A percentile compares a stretch with the other conserved stretches of the same genome.
phyloP scores from a whole-genome alignment of 2,329 filamentous ascomycete genomes.

The Trichoderma endophyticum region DNA sequence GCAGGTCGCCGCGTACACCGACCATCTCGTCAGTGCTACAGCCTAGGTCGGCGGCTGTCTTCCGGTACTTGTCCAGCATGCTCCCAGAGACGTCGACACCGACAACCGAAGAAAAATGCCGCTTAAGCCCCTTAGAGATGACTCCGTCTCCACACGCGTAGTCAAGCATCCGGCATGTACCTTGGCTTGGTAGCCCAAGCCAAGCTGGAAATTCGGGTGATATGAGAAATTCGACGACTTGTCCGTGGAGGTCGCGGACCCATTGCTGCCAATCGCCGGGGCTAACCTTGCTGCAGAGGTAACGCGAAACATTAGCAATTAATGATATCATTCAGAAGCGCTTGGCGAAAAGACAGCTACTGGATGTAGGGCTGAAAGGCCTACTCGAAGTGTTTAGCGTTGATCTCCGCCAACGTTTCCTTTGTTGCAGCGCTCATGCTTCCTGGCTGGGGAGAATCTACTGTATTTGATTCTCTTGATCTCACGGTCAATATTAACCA shows the following conservation, averaged over 20 bases:
- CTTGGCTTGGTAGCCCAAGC: background rate
- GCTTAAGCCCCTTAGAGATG: slow-evolving; percentile 26
- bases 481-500: too few species aligned
- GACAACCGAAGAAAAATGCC: slow-evolving; percentile 29
- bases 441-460: too few species aligned
- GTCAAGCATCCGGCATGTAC: background rate
- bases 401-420: too few species aligned
- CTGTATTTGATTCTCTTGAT: too few species aligned
- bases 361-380: too few species aligned
- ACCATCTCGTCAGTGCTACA: background rate
- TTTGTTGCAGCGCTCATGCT: too few species aligned
- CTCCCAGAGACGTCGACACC: slow-evolving; percentile 33
- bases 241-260: background rate
- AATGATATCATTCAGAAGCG: too few species aligned
- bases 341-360: too few species aligned
- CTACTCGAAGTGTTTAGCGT: too few species aligned
- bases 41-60: background rate
- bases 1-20: slow-evolving; percentile 23
- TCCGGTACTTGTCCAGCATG: slow-evolving; percentile 31
- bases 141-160: slow-evolving; percentile 24
- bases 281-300: background rate
- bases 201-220: background rate
- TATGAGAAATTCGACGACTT: background rate
- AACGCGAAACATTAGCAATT: too few species aligned
- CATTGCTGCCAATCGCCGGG: background rate